A percentile compares a stretch with the other conserved stretches of the same genome.
Conservation (phyloP, 2,329 filamentous ascomycete species). For the Cladosporium sp. region DNA sequence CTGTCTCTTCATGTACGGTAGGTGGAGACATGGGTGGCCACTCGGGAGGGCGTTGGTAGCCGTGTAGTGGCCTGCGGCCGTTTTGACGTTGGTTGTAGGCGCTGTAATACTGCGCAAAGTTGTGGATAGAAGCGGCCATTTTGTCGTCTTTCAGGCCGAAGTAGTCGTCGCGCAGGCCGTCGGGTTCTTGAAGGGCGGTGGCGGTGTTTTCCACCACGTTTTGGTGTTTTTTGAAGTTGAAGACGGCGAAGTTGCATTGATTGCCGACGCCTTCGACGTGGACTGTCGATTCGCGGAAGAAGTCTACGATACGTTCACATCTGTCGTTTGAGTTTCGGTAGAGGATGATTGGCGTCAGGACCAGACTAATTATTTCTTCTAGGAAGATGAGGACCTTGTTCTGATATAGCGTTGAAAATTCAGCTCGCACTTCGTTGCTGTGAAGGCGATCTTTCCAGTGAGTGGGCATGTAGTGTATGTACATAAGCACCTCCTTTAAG, state of each 20-base stretch:
- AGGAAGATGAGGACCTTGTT: slow-evolving; percentile 87
- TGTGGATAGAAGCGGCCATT: slow-evolving; percentile 95
- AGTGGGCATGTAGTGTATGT: slow-evolving; percentile 84
- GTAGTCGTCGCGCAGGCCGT: slow-evolving; percentile 76
- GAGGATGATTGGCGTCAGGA: slow-evolving; percentile 85
- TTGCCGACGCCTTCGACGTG: slow-evolving; percentile 95
- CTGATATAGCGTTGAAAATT: slow-evolving; percentile 88
- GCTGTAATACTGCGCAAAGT: slow-evolving; percentile 85
- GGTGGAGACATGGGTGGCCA: slow-evolving; percentile 28
- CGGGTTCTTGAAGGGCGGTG: slow-evolving; percentile 32
- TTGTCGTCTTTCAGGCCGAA: slow-evolving; percentile 95
- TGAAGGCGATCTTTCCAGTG: slow-evolving; percentile 90
- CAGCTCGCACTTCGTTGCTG: slow-evolving; percentile 84
- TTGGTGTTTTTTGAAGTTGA: slow-evolving; percentile 85
- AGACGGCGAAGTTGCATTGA: slow-evolving; percentile 95
- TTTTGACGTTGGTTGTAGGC: slow-evolving; percentile 28
- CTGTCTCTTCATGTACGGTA: slow-evolving; percentile 21
- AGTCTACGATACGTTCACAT: slow-evolving; percentile 91
- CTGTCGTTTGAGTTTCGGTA: slow-evolving; percentile 82
- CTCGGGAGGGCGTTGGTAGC: slow-evolving; percentile 29
- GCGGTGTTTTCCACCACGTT: slow-evolving; percentile 40
- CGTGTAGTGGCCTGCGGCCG: slow-evolving; percentile 19
- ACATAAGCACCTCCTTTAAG: slow-evolving; percentile 81
- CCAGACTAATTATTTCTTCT: slow-evolving; percentile 86
- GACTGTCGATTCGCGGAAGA: slow-evolving; percentile 95